A percentile compares a stretch with the other conserved stretches of the same genome.
Conservation (phyloP, 2,329 filamentous ascomycete species). For the Phyllosticta citribraziliensis region DNA sequence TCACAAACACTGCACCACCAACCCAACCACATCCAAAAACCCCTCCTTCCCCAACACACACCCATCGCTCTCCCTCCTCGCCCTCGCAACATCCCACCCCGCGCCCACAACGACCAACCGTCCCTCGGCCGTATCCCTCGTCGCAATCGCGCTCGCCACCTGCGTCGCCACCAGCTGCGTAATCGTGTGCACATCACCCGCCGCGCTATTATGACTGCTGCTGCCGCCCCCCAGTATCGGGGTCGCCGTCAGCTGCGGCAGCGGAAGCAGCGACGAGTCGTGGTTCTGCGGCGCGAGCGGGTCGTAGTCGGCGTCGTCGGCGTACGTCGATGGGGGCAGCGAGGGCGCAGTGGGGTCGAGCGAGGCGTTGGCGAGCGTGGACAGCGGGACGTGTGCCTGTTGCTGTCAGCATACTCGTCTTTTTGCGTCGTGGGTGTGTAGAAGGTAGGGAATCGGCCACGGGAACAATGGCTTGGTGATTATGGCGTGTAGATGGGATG, state of each 20-base stretch:
- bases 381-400: conserved; percentile 72
- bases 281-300: conserved; percentile 34
- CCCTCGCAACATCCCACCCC: conserved; percentile 46
- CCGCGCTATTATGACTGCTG: conserved; percentile 44
- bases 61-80: conserved; percentile 24
- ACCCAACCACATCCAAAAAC: conserved; percentile 34
- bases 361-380: conserved; percentile 51
- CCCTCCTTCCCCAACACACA: conserved; percentile 20
- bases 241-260: conserved; percentile 72
- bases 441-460: background rate
- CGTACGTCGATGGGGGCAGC: conserved; percentile 18
- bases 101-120: conserved; percentile 50
- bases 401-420: background rate
- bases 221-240: conserved; percentile 65
- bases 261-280: conserved; percentile 51
- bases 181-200: conserved; percentile 56
- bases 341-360: conserved; percentile 51
- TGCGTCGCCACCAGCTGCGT: conserved; percentile 86
- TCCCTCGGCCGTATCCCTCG: conserved; percentile 55
- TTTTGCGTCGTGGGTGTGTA: background rate
- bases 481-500: background rate
- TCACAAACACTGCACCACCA: conserved; percentile 31
- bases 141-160: conserved; percentile 69
- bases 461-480: background rate
- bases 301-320: conserved; percentile 35